Base-by-base conservation (phyloP, 2,329 filamentous ascomycete genomes). In the Xylariaceae sp. region DNA sequence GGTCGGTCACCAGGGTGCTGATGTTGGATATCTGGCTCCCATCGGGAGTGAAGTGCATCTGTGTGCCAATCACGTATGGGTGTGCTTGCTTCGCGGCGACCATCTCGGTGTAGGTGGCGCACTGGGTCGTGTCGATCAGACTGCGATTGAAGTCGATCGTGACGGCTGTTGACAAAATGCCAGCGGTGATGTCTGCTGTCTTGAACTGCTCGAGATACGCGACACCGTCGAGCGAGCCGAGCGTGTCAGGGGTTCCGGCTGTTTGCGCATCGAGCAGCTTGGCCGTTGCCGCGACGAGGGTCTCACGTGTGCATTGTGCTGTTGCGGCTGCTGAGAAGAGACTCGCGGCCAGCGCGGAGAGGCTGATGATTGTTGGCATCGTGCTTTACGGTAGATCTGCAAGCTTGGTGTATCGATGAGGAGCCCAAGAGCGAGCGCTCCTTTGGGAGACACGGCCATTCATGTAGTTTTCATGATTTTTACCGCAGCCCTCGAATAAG, bases 41-140 rank as follows among this genome's bases (percentile, higher is more conserved):
- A 36, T 55, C 48, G 54, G 59, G 51, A 22, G 53, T 52, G 45
- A 66, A 62, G 51, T 59, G 61, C 51, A 70, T 57, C 55, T 70
- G 69, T 18, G 64, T 65, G 42, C 67, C 68, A 46, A 71, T 58
- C 18, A 71, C 70, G 50, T 71, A 70, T 6, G 68, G 70, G 49
- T 65, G 61, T 19, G 63, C 38, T 22, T 52, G 48, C 47, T 58
- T 59, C 6, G 67, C 62, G 17, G 69, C 59, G 49, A 69, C 61
- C 53, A 68, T 58, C 59, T 71, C 68, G 6, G 67, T 66, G 59
- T 62, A 71, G 30, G 66, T 66, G n/a, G 66, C 65, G 53, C 68
- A 71, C 43, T 59, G 55, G n/a, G 60, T 64, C 45, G 68, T 67
- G 60, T 71, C 68, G 58, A 62, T 58, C 22, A 63, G 65, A 55